Percentiles rank a stretch among this genome's conserved stretches.
Conservation (phyloP, 257 asterid species). For the Solanum sejunctum region DNA sequence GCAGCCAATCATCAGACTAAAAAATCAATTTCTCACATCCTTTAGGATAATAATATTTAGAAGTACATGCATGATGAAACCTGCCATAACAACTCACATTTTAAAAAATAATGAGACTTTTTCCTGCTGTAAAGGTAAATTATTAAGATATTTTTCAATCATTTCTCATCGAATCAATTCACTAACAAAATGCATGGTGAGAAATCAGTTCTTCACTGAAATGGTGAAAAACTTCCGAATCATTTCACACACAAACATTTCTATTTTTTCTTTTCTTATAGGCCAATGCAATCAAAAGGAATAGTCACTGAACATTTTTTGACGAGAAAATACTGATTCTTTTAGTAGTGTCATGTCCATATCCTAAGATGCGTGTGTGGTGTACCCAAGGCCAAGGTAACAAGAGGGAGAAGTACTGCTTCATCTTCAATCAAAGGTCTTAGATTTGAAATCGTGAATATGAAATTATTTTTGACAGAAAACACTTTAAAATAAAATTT, state of each 20-base stretch:
- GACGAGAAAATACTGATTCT: no score
- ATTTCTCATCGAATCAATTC: no score
- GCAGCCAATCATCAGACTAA: neutral
- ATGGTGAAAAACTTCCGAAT: no score
- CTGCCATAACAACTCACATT: slow-evolving; percentile 4
- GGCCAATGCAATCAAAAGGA: no score
- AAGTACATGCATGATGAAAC: neutral
- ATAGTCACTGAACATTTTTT: no score
- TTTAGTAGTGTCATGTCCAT: neutral
- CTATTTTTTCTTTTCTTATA: no score
- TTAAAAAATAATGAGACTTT: no score
- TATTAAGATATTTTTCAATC: no score
- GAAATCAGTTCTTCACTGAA: no score
- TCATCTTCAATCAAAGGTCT: neutral
- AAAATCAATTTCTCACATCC: neutral
- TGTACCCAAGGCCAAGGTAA: neutral
- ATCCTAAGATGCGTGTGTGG: neutral
- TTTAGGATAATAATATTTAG: slow-evolving; percentile 10
- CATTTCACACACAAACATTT: no score
- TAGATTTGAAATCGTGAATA: neutral
- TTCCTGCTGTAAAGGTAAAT: no score
- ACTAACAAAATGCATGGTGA: no score
- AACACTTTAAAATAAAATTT: fast-evolving
- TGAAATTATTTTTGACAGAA: neutral
- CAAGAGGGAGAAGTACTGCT: neutral